Base-by-base conservation (phyloP, 2,329 filamentous ascomycete species). In the Epichloe sp. region DNA sequence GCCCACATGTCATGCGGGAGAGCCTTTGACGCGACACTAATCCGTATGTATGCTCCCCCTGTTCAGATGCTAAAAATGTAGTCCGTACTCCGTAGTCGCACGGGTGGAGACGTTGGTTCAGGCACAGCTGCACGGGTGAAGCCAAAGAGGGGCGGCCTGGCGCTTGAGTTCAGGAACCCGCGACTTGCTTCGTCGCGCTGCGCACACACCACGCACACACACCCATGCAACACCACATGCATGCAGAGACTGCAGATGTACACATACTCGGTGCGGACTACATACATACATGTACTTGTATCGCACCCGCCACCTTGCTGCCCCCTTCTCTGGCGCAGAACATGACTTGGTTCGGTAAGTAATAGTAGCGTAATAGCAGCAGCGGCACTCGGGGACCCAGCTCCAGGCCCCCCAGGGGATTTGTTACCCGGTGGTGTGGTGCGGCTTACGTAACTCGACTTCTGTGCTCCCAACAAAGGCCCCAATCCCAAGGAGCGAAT, bases 51-150 rank as follows among this genome's bases (percentile, higher is more conserved):
- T 34, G 5, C 1, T 5, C 12, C 50, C 50, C 50, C 46, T 42
- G 46, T 23, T 2, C n/a, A 23, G 51, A 40, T 49, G 36, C 47
- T 49, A 42, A 52, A 52, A 49, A 52, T 47, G 42, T 37, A 43
- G 31, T 40, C 21, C 4, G 5, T 23, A 23, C 21, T 21, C 21
- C 21, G 21, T 21, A 21, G 21, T 21, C 21, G 21, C 21, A 21
- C 21, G 21, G 21, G 21, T 23, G 21, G 34, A 37, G 42, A n/a
- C n/a, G 41, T 36, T 46, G 47, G 52, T 42, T 21, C 52, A 53
- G 52, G 52, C 36, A 53, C 52, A 35, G 46, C 46, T 19, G 10
- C 37, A 31, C 23, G 17, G 26, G 26, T 31, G 26, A 31, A 31
- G 26, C 26, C 26, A 26, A 26, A 26, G 23, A 26, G 26, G 26